Conservation (phyloP, 768 basidiomycete genomes). For the Panaeolus papilionaceus region DNA sequence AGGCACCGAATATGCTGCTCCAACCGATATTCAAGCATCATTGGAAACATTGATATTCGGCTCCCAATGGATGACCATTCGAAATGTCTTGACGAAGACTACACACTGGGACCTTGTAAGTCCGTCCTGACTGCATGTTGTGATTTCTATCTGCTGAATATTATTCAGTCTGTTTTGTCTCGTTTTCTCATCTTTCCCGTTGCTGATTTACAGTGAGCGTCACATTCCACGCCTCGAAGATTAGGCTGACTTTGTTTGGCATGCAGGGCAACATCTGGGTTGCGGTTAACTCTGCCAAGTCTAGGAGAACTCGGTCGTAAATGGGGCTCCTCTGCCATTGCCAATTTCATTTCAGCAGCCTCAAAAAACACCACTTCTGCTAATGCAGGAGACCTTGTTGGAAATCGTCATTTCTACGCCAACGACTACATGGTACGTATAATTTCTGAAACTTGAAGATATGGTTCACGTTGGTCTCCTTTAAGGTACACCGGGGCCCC, state of each 20-base stretch:
- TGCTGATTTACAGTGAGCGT: slow-evolving; percentile 45
- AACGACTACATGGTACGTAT: slow-evolving; percentile 69
- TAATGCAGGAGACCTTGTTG: slow-evolving; percentile 59
- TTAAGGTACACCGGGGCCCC: slow-evolving; percentile 63
- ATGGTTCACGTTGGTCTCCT: background rate
- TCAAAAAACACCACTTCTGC: slow-evolving; percentile 44
- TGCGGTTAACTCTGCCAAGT: slow-evolving; percentile 59
- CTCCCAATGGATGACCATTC: slow-evolving; percentile 72
- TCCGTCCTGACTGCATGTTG: slow-evolving; percentile 17
- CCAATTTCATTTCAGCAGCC: slow-evolving; percentile 44
- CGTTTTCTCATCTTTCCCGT: slow-evolving; percentile 74
- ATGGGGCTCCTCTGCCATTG: slow-evolving; percentile 55
- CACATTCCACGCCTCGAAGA: background rate
- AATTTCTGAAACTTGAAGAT: background rate
- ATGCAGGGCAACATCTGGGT: slow-evolving; percentile 56
- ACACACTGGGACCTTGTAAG: slow-evolving; percentile 77
- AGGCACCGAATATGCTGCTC: slow-evolving; percentile 62
- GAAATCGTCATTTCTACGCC: slow-evolving; percentile 68
- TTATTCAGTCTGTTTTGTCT: slow-evolving; percentile 62
- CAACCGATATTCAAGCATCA: slow-evolving; percentile 45
- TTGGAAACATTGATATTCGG: slow-evolving; percentile 64
- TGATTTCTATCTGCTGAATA: slow-evolving; percentile 13
- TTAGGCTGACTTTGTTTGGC: background rate
- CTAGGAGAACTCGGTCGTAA: slow-evolving; percentile 53
- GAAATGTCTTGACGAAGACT: slow-evolving; percentile 58